phyloP scores from a whole-genome alignment of 2,329 filamentous ascomycete genomes.

The Exophiala calicioides region DNA sequence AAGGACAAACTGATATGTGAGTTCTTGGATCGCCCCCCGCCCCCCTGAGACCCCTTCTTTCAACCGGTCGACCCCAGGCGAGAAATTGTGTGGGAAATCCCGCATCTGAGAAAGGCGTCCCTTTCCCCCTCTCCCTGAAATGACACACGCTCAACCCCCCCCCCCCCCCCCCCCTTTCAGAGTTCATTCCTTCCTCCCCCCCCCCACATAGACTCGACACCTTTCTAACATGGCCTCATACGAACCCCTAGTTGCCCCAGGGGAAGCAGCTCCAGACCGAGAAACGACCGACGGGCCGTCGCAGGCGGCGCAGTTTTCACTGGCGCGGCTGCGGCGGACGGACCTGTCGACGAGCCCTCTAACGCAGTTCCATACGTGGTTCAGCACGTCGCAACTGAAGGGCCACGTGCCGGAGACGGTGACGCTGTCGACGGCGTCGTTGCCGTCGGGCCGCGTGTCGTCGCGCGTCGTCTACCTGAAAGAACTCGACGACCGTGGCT shows the following conservation, averaged over 20 bases:
- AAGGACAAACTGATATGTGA: constrained; percentile 39
- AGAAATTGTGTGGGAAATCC: no score
- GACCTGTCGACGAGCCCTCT: constrained; percentile 69
- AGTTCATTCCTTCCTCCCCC: constrained; percentile 8
- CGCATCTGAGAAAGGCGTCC: no score
- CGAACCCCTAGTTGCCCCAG: constrained; percentile 12
- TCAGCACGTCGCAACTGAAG: constrained; percentile 66
- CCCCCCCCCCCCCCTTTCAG: no score
- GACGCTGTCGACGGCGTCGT: constrained; percentile 77
- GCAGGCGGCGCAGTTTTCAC: constrained; percentile 76
- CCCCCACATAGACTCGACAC: neutral
- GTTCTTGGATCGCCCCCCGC: no score
- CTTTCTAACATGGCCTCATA: no score
- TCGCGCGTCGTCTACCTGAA: constrained; percentile 92
- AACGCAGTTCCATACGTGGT: constrained; percentile 88
- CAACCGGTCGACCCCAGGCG: no score
- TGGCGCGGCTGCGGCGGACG: constrained; percentile 60
- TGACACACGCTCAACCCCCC: no score
- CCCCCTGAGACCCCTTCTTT: no score
- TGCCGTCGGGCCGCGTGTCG: constrained; percentile 81
- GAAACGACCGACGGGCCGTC: constrained; percentile 36
- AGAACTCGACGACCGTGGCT: constrained; percentile 79
- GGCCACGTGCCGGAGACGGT: constrained; percentile 84
- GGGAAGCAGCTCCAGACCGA: constrained; percentile 15
- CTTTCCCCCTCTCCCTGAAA: no score